Evolutionary conservation across 805 yeast species (phyloP), one percentile per base, ranked within the genome.

Genomic region (Saccharomycopsis javanensis): DNA sequence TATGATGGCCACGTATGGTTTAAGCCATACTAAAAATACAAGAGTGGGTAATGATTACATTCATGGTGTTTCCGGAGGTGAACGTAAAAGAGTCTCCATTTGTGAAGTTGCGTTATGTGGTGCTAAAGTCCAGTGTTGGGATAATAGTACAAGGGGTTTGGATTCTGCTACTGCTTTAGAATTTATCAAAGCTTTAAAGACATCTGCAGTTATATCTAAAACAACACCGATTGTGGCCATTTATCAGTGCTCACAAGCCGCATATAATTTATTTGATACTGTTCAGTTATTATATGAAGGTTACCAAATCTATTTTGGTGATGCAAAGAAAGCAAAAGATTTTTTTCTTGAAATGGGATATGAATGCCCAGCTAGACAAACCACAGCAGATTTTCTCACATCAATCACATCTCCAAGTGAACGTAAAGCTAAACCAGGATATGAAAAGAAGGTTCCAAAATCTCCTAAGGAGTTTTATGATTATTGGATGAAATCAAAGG

Each of bases 131-230:
- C 81, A 79, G 64, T 78, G 81, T 69, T 80, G 84, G 83, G 84
- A 83, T 74, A 83, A 83, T 66, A 79, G 86, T 13, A 83, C 87
- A 23, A 79, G 88, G 28, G 88, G 87, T 67, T 76, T 83, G 63
- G 88, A 83, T 71, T 73, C 87, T 8, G 86, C 87, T 28, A 82
- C 86, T 52, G 88, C 88, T 33, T 72, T 80, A 64, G 86, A 82
- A 65, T 82, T 83, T 64, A 75, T 80, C 59, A 72, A 77, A 62
- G 82, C 83, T 25, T 72, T 83, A 63, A 81, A 79, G 66, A 72
- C 81, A 1, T 74, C 82, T 2, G 82, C 86, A n/a, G 64, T 76
- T 58, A 62, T 79, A 56, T 64, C 73, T 28, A 70, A 75, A 20
- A 65, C 75, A 0, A 71, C 81, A 11, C 75, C 81, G 7, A 64